A percentile compares a stretch with the other conserved stretches of the same genome.
These are phyloP conservation scores for Peronospora destructor DNA, from an alignment of 352 stramenopile species.

Conservation along the genomic window DNA sequence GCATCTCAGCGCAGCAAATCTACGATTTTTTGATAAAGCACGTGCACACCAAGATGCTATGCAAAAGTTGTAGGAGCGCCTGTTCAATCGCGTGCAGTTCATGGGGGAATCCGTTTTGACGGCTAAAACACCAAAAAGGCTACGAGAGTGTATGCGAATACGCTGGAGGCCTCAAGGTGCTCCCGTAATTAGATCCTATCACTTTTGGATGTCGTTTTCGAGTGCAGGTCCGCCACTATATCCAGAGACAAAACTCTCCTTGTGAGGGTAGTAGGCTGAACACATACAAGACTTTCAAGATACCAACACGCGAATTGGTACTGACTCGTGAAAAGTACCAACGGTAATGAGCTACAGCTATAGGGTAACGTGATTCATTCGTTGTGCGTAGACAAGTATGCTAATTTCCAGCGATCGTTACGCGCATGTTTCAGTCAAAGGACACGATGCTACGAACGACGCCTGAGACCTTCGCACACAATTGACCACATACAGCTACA, in stretches of 20 bases:
- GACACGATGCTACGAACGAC: not conserved
- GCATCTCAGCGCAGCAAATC: slow-evolving; percentile 87
- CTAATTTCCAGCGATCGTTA: not conserved
- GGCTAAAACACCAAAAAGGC: slow-evolving; percentile 80
- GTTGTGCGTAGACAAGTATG: not conserved
- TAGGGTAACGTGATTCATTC: too few species aligned
- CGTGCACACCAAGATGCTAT: slow-evolving; percentile 80
- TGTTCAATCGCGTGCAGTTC: slow-evolving; percentile 85
- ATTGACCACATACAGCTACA: too few species aligned
- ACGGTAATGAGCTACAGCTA: too few species aligned
- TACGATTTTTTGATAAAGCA: slow-evolving; percentile 78
- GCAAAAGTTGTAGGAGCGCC: slow-evolving; percentile 88
- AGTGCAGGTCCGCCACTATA: too few species aligned
- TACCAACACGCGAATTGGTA: too few species aligned
- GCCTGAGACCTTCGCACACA: not conserved
- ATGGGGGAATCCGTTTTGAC: slow-evolving; percentile 74
- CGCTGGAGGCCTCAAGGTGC: slow-evolving; percentile 71
- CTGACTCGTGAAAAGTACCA: too few species aligned
- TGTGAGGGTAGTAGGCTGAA: too few species aligned
- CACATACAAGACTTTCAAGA: too few species aligned
- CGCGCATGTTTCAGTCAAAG: not conserved
- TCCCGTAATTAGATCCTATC: slow-evolving; percentile 62
- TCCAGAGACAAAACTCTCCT: too few species aligned
- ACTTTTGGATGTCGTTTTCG: slow-evolving; percentile 74
- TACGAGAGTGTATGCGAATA: slow-evolving; percentile 81